Base-by-base conservation (phyloP, 768 basidiomycete species). In the Cyathus striatus region DNA sequence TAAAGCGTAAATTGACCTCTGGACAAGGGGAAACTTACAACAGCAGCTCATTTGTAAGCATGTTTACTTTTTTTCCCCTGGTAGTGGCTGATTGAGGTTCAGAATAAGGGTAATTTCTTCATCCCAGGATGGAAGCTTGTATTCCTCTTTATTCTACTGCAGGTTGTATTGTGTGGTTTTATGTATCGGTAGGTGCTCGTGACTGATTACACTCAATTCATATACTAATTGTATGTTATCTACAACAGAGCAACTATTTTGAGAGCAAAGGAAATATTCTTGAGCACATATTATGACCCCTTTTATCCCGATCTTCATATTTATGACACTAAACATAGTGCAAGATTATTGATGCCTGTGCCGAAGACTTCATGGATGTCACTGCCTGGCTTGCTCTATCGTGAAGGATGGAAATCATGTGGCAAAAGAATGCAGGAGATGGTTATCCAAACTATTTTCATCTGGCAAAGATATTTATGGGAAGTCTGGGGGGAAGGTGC, bases 221-320 rank as follows among this genome's bases (percentile, higher is more conserved):
- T 17, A 24, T 13, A 25, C 44, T 56, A 21, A 55, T 44, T 23
- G 45, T 43, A 23, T 40, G 6, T 17, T 23, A 12, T 18, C 3
- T 23, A 37, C 13, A 50, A 3, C 47, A 79, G 86, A 50, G 48
- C 78, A 51, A 69, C 72, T 46, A 51, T 62, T 37, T 57, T 59
- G 23, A 70, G 66, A 38, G 77, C 83, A 35, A 69, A 59, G 53
- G 67, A 75, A 18, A 64, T 79, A 23, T 89, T 86, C 61, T 68
- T 87, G 52, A 83, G 80, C 47, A 81, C 76, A 45, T 89, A 87
- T 51, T 87, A 83, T 53, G 86, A 90, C 56, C 82, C 87, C 44
- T 79, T 86, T 62, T 77, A 85, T 56, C 81, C 83, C 13, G 81
- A 87, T 53, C 70, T 87, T 41, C 75, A 85, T 56, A 61, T 81